A percentile compares a stretch with the other conserved stretches of the same genome.
phyloP scores from a whole-genome alignment of 495 filamentous ascomycete species.

The Xylaria cubensis region DNA sequence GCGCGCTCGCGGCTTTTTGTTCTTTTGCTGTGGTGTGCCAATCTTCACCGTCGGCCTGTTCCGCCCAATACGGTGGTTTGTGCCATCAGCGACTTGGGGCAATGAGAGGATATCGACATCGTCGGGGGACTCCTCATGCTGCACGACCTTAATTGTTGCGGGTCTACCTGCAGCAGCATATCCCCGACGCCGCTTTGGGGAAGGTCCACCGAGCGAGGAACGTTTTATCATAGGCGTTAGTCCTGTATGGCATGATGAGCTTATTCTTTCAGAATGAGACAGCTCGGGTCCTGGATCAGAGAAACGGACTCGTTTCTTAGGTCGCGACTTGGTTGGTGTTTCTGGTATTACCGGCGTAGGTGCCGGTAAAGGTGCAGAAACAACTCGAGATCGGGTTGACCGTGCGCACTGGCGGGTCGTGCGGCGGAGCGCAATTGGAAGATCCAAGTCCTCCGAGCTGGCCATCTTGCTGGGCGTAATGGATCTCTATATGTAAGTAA shows the following conservation, averaged over 20 bases:
- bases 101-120: constrained; percentile 65
- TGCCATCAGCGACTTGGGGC: constrained; percentile 71
- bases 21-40: neutral
- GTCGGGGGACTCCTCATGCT: constrained; percentile 26
- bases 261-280: constrained; percentile 29
- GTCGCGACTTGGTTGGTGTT: constrained; percentile 38
- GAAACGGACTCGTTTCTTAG: constrained; percentile 72
- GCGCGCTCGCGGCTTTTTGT: neutral
- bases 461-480: constrained; percentile 2
- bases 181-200: constrained; percentile 53
- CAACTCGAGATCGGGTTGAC: constrained; percentile 30
- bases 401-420: constrained; percentile 25
- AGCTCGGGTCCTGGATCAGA: constrained; percentile 69
- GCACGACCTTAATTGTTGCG: neutral
- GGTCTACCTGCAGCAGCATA: constrained; percentile 39
- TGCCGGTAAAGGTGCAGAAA: constrained; percentile 20
- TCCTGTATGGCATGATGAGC: constrained; percentile 57
- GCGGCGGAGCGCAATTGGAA: constrained; percentile 43
- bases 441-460: constrained; percentile 20
- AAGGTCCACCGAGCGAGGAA: constrained; percentile 57
- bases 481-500: constrained; percentile 10
- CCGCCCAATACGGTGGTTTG: constrained; percentile 75
- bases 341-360: constrained; percentile 22
- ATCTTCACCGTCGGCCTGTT: constrained; percentile 48
- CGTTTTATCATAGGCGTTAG: constrained; percentile 71